phyloP scores from a whole-genome alignment of 805 yeast species.

The Candida easanensis region DNA sequence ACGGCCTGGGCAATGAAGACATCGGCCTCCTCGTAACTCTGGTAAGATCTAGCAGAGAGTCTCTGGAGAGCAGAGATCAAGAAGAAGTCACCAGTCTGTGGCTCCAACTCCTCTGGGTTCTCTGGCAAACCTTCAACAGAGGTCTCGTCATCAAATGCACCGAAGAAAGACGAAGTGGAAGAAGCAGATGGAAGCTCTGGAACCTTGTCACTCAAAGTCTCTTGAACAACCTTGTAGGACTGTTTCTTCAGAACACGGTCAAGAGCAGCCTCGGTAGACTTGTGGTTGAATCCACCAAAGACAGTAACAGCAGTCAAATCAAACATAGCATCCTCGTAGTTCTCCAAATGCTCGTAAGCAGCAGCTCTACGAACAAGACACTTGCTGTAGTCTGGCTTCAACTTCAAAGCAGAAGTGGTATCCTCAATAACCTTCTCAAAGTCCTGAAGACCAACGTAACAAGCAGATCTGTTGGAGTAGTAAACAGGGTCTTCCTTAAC shows the following conservation, averaged over 20 bases:
- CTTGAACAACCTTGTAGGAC: constrained; percentile 70
- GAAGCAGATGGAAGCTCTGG: constrained; percentile 74
- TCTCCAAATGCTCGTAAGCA: constrained; percentile 80
- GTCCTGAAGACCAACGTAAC: constrained; percentile 79
- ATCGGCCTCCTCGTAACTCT: constrained; percentile 38
- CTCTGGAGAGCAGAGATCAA: constrained; percentile 64
- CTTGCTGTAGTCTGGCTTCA: constrained; percentile 88
- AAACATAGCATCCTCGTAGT: constrained; percentile 80
- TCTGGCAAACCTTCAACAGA: constrained; percentile 42
- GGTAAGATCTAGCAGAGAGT: constrained; percentile 42
- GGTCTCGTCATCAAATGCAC: constrained; percentile 69
- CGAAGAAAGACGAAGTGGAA: constrained; percentile 80
- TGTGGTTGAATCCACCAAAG: constrained; percentile 78
- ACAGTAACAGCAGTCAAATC: constrained; percentile 89
- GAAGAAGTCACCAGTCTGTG: constrained; percentile 59
- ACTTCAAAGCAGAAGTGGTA: constrained; percentile 77
- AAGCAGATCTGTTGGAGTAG: constrained; percentile 95
- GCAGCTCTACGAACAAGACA: constrained; percentile 91
- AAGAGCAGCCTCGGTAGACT: constrained; percentile 72
- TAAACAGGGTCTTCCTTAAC: constrained; percentile 82
- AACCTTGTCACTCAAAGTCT: constrained; percentile 40
- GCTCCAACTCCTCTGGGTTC: constrained; percentile 19
- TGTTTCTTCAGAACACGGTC: constrained; percentile 84
- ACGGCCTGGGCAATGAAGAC: constrained; percentile 54
- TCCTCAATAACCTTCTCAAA: constrained; percentile 84